Evolutionary conservation across 257 asterid species (phyloP).

Genomic region (Solanum dulcamara): DNA sequence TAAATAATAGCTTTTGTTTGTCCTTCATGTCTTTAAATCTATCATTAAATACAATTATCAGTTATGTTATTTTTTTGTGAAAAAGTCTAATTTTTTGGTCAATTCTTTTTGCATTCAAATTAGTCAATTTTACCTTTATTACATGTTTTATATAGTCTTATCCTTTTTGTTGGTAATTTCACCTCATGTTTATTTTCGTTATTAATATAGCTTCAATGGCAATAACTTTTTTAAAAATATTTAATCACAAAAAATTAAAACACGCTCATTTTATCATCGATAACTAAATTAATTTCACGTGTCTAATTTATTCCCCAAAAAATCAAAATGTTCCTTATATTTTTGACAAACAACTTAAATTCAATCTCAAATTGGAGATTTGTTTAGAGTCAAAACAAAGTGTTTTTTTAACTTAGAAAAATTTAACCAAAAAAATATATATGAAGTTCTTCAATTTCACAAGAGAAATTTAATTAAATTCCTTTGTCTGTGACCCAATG

Average conservation of each 20-base stretch:
- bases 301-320: neutral
- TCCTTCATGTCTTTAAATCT: neutral
- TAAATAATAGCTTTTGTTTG: neutral
- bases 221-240: neutral
- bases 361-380: neutral
- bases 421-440: too few relatives aligned
- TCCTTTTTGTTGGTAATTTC: too few relatives aligned
- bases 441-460: too few relatives aligned
- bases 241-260: neutral
- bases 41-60: neutral
- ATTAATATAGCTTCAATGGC: neutral
- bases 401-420: too few relatives aligned
- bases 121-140: too few relatives aligned
- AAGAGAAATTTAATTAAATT: neutral
- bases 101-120: too few relatives aligned
- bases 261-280: neutral
- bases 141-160: too few relatives aligned
- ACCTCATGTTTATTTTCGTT: neutral
- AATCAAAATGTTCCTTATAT: neutral
- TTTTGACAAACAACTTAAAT: neutral
- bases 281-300: neutral
- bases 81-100: too few relatives aligned
- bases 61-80: neutral
- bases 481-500: neutral
- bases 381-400: neutral